Evolutionary conservation across 208 protist species (phyloP), one percentile per base, ranked within the genome.

Genomic region (Porcisia hertigi): DNA sequence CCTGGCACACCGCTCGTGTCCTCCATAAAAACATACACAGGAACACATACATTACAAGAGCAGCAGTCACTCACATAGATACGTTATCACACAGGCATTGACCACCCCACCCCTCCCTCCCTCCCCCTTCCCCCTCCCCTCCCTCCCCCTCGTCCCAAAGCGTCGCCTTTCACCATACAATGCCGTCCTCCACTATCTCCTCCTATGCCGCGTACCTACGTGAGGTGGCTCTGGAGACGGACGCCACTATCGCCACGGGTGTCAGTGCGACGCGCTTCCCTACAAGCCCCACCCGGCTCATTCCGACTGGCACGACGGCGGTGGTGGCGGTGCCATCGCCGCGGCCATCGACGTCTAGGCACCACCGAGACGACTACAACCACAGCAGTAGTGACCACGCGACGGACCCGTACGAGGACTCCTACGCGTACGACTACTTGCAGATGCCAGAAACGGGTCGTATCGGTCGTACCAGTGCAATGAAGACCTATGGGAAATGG

Each of bases 141-240:
- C 30, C 64, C 36, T 20, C 47, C 41, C 47, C 30, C 43, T 30
- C 36, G 30, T 30, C 30, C 30, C 30, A 30, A 30, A 30, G 30
- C 30, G 30, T 30, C 30, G 30, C 30, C 30, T 30, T 30, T 30
- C 30, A 30, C 30, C 30, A 65, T 18, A 41, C 60, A 0, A 71
- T 72, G 69, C 69, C 69, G 20, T 34, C 34, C 69, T 41, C 52
- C 5, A 43, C 34, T 6, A 41, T 39, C 25, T 57, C 49, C 43
- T 60, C 53, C 25, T 85, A 81, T 62, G 67, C 70, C 34, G 76
- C 69, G 14, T 85, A 82, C 69, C 65, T 82, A 65, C 78, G 73
- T 53, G 73, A 78, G 25, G 73, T 82, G 47, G 71, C 77, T 0
- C 64, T 47, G 30, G 69, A 52, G 45, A 55, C 66, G 34, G 73